These are phyloP conservation scores for Tolypocladium tundrense DNA, from an alignment of 2,329 filamentous ascomycete genomes.

Conservation along the genomic window DNA sequence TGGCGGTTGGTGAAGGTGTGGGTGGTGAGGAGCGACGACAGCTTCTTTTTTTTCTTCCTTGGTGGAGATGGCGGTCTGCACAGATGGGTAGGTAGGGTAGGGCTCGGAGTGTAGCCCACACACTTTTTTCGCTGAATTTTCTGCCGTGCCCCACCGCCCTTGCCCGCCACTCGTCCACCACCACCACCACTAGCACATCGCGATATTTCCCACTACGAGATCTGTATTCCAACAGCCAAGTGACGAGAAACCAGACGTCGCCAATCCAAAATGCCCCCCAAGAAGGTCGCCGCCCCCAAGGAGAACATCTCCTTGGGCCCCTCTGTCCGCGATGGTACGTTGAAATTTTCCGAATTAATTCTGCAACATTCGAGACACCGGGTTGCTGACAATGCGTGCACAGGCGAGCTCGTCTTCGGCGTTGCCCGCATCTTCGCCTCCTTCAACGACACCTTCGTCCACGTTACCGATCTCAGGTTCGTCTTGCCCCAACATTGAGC, in stretches of 20 bases:
- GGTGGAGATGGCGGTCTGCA: neutral
- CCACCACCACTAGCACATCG: slow-evolving; percentile 11
- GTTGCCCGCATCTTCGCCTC: slow-evolving; percentile 95
- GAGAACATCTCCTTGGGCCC: slow-evolving; percentile 99
- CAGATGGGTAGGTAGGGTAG: slow-evolving; percentile 21
- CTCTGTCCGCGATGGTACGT: slow-evolving; percentile 83
- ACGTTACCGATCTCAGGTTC: slow-evolving; percentile 97
- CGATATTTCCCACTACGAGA: slow-evolving; percentile 14
- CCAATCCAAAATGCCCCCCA: slow-evolving; percentile 74
- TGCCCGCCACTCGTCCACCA: slow-evolving; percentile 13
- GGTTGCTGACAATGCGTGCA: slow-evolving; percentile 8
- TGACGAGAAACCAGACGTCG: slow-evolving; percentile 24
- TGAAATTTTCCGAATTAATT: neutral
- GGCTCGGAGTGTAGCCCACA: slow-evolving; percentile 17
- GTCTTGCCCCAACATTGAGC: slow-evolving; percentile 21
- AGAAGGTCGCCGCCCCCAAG: slow-evolving; percentile 77
- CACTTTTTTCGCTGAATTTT: slow-evolving; percentile 12
- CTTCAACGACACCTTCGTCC: slow-evolving; percentile 90
- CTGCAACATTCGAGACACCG: neutral
- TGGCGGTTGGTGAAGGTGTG: slow-evolving; percentile 18
- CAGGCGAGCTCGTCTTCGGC: slow-evolving; percentile 94
- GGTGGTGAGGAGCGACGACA: slow-evolving; percentile 3
- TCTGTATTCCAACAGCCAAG: slow-evolving; percentile 23
- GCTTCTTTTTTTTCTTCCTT: slow-evolving; percentile 8
- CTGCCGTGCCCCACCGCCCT: slow-evolving; percentile 28